Evolutionary conservation across 1,139 yeast species (phyloP), one percentile per base, ranked within the genome.

Genomic region (Magnusiomyces fungicola): DNA sequence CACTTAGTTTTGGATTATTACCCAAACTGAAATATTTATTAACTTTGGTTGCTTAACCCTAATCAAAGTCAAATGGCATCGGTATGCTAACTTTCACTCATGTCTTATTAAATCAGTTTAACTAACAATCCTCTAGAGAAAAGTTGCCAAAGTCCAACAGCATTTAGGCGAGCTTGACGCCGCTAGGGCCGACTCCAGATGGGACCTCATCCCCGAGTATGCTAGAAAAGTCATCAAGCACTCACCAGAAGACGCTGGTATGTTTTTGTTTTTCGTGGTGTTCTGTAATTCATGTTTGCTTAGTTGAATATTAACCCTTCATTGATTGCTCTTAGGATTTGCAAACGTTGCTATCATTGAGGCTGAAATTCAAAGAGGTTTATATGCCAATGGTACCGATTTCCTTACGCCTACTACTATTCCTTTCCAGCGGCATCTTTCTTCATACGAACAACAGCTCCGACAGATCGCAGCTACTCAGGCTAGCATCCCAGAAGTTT

Each of bases 191-290:
- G 46, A 45, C 27, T 51, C 57, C 2, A 44, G 53, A 23, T 58
- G 62, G 60, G 49, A 52, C 7, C 50, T 46, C 14, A 56, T 60
- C 3, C 56, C 60, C 2, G 61, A 59, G 43, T 50, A 58, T 27
- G 58, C 53, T 10, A 50, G 57, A 6, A 58, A 57, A 46, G 53
- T 56, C n/a, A 47, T 49, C 22, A 58, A 56, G 43, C 53, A 53
- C 37, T 45, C 55, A 9, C 50, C 55, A 12, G 47, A 45, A 19
- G 49, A 50, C 32, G 27, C 50, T 19, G 46, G 53, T 51, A 27
- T 39, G 51, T 46, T 23, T 3, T 16, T 22, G 24, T 12, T 32
- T 32, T 10, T 32, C 14, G 14, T 32, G 32, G 12, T 32, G 14
- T 32, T 32, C 16, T 9, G 34, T 32, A 4, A 9, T 3, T 32